These are phyloP conservation scores for Sphaerulina musiva DNA, from an alignment of 2,329 filamentous ascomycete genomes.

Conservation along the genomic window DNA sequence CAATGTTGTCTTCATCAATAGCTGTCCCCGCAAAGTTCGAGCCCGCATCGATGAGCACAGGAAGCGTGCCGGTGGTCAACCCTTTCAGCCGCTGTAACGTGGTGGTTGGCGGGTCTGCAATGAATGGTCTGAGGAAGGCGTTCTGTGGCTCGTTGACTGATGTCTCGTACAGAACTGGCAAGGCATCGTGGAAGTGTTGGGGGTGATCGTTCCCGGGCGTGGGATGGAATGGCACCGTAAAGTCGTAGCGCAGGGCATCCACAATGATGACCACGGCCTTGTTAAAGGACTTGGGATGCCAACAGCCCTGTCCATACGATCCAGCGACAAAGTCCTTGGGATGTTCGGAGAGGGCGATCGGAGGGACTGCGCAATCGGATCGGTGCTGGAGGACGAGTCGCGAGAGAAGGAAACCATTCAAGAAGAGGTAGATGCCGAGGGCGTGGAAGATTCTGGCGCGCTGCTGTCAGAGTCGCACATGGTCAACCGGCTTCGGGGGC, in stretches of 20 bases:
- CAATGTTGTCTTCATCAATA: constrained; percentile 84
- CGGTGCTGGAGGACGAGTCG: constrained; percentile 72
- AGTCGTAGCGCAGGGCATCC: constrained; percentile 93
- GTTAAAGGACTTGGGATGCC: constrained; percentile 90
- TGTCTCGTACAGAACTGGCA: constrained; percentile 80
- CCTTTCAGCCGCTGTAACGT: constrained; percentile 91
- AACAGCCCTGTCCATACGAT: constrained; percentile 63
- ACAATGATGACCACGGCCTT: constrained; percentile 86
- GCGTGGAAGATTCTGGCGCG: constrained; percentile 59
- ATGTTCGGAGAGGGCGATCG: constrained; percentile 42
- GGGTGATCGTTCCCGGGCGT: constrained; percentile 43
- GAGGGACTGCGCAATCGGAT: constrained; percentile 68
- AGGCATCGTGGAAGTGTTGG: constrained; percentile 74
- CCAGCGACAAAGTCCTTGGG: constrained; percentile 33
- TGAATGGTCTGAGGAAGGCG: constrained; percentile 87
- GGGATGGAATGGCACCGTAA: constrained; percentile 71
- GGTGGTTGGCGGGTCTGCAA: constrained; percentile 90
- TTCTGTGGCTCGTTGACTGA: constrained; percentile 67
- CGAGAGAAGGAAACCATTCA: constrained; percentile 87
- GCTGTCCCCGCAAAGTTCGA: constrained; percentile 93
- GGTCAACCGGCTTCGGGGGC: background rate
- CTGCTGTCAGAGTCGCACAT: constrained; percentile 5
- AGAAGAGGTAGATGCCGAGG: constrained; percentile 83
- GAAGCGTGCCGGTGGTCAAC: constrained; percentile 86
- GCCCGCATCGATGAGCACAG: constrained; percentile 88